phyloP scores from a whole-genome alignment of 106 monocot species.

The Dendrobium nobile region DNA sequence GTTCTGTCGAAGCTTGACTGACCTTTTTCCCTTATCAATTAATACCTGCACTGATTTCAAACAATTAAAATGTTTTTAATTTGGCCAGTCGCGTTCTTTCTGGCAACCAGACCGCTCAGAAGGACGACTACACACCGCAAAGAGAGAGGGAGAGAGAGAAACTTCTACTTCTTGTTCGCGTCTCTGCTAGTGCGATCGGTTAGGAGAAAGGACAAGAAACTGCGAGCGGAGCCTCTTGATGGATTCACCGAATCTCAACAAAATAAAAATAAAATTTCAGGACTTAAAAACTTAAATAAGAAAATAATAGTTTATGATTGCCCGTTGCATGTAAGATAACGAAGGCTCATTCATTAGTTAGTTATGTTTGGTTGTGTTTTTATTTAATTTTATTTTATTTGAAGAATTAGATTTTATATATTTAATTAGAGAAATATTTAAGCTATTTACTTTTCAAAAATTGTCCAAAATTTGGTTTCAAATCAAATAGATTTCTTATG shows the following conservation, averaged over 20 bases:
- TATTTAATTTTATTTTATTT: too few species aligned
- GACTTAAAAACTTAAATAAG: not conserved
- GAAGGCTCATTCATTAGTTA: too few species aligned
- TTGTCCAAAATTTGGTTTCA: too few species aligned
- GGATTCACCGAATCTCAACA: not conserved
- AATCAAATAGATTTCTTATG: too few species aligned
- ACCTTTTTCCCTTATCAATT: not conserved
- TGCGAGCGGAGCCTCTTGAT: not conserved
- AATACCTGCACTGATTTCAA: not conserved
- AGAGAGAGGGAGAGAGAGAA: not conserved
- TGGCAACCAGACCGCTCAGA: not conserved
- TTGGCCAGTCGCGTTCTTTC: not conserved
- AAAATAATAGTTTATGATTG: not conserved
- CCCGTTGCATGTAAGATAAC: too few species aligned
- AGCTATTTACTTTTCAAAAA: too few species aligned
- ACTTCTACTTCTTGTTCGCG: not conserved
- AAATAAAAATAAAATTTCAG: not conserved
- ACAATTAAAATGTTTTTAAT: not conserved
- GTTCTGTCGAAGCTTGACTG: not conserved
- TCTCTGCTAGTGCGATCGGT: not conserved
- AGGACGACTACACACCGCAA: not conserved
- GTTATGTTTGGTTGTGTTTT: too few species aligned
- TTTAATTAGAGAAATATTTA: too few species aligned
- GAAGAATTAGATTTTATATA: too few species aligned
- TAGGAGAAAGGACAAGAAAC: not conserved